Base-by-base conservation (phyloP, 2,329 filamentous ascomycete genomes). In the Blastomyces parvus region DNA sequence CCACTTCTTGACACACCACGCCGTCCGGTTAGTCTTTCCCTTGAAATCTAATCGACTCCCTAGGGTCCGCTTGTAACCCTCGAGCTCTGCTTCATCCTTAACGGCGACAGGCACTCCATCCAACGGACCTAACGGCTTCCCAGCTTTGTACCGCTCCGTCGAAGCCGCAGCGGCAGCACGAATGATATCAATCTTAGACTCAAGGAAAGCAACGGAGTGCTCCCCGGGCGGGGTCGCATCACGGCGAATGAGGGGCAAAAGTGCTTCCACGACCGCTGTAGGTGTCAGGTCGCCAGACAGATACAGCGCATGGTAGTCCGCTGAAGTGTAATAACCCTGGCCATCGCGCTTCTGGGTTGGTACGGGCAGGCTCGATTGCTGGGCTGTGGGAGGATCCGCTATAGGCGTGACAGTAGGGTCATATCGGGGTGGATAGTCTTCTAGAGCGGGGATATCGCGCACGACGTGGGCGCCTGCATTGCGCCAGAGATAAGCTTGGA, bases 51-150 rank as follows among this genome's bases (percentile, higher is more conserved):
- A 79, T 65, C 78, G 82, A 69, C 87, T 86, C 27, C 88, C 90
- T 58, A 83, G 76, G 61, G 85, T 87, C 66, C 82, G 84, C 60
- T 84, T 82, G 72, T 91, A 92, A 17, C 88, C 90, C 66, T 84
- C 81, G 40, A 91, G 79, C 66, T 88, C 82, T 19, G 87, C 82
- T 70, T 96, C 90, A 71, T 95, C 91, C 76, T 96, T 96, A 69
- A 94, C 84, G 0, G 87, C 88, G 59, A 95, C 83, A 0, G 91
- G 91, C 0, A 96, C 85, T 14, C 91, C 91, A 70, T 96, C 91
- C 8, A 96, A 78, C 5, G 89, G 77, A 14, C 89, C 82, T 19
- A 91, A 74, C 0, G 86, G 82, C 65, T 82, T 81, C 0, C 89
- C 88, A 19, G 81, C 78, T 64, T 84, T 84, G 74, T 88, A 96